These are phyloP conservation scores for Seiridium unicorne DNA, from an alignment of 2,329 filamentous ascomycete species.

Conservation along the genomic window DNA sequence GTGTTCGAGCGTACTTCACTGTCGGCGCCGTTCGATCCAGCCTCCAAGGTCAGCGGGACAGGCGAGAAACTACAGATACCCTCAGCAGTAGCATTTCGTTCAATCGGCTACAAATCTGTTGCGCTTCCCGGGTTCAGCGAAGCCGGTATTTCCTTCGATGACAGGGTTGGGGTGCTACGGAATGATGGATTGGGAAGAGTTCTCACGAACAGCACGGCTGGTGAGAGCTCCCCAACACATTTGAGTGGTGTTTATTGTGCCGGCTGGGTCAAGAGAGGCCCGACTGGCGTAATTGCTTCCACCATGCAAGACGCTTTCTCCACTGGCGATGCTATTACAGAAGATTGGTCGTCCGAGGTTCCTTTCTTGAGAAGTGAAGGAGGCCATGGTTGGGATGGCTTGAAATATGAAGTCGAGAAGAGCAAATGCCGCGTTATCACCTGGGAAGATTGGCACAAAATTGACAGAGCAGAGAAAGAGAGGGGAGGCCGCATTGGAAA, in stretches of 20 bases:
- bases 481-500: conserved; percentile 70
- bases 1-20: conserved; percentile 65
- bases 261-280: conserved; percentile 94
- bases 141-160: conserved; percentile 76
- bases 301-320: conserved; percentile 95
- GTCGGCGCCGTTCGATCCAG: conserved; percentile 51
- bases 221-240: conserved; percentile 38
- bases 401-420: conserved; percentile 58
- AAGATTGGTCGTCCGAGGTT: conserved; percentile 63
- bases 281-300: conserved; percentile 91
- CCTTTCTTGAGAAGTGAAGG: conserved; percentile 35
- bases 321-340: conserved; percentile 78
- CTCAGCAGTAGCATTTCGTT: conserved; percentile 78
- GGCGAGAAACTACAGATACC: conserved; percentile 53
- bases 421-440: conserved; percentile 62
- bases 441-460: conserved; percentile 83
- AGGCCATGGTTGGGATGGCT: conserved; percentile 70
- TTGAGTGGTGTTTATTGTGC: conserved; percentile 82
- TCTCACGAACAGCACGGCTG: conserved; percentile 24
- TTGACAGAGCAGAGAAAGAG: conserved; percentile 74
- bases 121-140: conserved; percentile 72
- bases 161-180: conserved; percentile 69
- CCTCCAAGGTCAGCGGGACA: conserved; percentile 46
- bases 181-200: conserved; percentile 82
- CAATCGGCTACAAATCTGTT: conserved; percentile 90